phyloP scores from a whole-genome alignment of 1,284 basidiomycete species.

The Cerrena zonata region DNA sequence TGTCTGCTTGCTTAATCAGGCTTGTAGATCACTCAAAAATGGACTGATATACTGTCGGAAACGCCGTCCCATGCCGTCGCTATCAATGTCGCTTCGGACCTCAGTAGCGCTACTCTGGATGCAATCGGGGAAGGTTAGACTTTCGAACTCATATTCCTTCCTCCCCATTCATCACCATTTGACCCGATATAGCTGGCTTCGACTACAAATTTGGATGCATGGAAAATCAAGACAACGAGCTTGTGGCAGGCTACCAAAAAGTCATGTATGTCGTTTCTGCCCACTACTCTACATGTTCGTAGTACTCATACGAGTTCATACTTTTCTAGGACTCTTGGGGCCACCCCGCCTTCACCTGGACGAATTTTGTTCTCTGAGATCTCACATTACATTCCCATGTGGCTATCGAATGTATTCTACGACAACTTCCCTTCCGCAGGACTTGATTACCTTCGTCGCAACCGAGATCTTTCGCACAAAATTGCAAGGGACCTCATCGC shows the following conservation, averaged over 20 bases:
- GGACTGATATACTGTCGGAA: constrained; percentile 37
- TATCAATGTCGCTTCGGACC: constrained; percentile 33
- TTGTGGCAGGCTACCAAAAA: constrained; percentile 25
- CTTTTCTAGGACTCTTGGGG: constrained; percentile 16
- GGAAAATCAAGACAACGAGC: constrained; percentile 23
- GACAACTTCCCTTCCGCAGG: constrained; percentile 33
- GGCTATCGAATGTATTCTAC: constrained; percentile 32
- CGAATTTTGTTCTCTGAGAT: constrained; percentile 22
- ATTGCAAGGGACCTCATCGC: constrained; percentile 38
- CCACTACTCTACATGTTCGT: no score
- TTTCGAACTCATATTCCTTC: constrained; percentile 20
- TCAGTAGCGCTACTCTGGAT: constrained; percentile 28
- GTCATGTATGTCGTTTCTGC: constrained; percentile 24
- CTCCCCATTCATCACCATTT: neutral
- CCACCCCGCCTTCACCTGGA: constrained; percentile 17
- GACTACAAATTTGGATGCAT: constrained; percentile 30
- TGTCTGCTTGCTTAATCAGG: neutral
- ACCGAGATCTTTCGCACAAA: constrained; percentile 32
- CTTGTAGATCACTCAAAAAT: constrained; percentile 38
- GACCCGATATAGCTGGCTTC: constrained; percentile 25
- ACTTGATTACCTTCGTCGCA: constrained; percentile 31
- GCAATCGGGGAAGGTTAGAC: constrained; percentile 34
- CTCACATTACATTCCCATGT: constrained; percentile 22
- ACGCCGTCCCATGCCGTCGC: constrained; percentile 26
- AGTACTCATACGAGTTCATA: neutral